Evolutionary conservation across 192 early-diverging fungal genomes (phyloP).

Genomic region (Lobulomyces angularis): DNA sequence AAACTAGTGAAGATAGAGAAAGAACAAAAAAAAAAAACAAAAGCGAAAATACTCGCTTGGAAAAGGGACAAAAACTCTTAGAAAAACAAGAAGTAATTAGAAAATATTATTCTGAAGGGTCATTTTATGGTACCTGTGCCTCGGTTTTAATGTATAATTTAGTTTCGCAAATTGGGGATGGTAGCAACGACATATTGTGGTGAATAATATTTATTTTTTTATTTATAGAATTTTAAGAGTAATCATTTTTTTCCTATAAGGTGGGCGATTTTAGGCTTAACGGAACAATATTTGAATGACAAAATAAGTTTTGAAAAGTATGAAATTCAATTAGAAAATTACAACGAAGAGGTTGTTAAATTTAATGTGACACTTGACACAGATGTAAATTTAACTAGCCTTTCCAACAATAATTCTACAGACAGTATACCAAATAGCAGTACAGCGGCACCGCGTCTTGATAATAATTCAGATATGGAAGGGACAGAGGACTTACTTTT

Average conservation of each 20-base stretch:
- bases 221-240: background rate
- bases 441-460: too few relatives aligned
- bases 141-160: conserved; percentile 60
- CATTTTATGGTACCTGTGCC: conserved; percentile 64
- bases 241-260: conserved; percentile 15
- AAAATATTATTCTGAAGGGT: conserved; percentile 71
- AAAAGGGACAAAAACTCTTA: conserved; percentile 18
- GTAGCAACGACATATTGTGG: conserved; percentile 67
- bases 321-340: conserved; percentile 38
- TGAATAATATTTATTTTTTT: conserved; percentile 11
- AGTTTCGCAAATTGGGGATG: conserved; percentile 57
- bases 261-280: conserved; percentile 68
- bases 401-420: too few relatives aligned
- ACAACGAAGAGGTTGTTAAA: conserved; percentile 59
- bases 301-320: conserved; percentile 60
- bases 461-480: too few relatives aligned
- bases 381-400: conserved; percentile 2
- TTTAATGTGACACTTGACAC: conserved; percentile 18
- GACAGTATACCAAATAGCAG: too few relatives aligned
- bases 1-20: conserved; percentile 6
- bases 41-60: background rate
- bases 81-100: conserved; percentile 36
- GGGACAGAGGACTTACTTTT: too few relatives aligned
- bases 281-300: conserved; percentile 65
- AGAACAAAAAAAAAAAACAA: conserved; percentile 9